Percentiles rank a stretch among this genome's conserved stretches.
These are phyloP conservation scores for Pichia sp. DNA, from an alignment of 1,139 yeast genomes.

Conservation along the genomic window DNA sequence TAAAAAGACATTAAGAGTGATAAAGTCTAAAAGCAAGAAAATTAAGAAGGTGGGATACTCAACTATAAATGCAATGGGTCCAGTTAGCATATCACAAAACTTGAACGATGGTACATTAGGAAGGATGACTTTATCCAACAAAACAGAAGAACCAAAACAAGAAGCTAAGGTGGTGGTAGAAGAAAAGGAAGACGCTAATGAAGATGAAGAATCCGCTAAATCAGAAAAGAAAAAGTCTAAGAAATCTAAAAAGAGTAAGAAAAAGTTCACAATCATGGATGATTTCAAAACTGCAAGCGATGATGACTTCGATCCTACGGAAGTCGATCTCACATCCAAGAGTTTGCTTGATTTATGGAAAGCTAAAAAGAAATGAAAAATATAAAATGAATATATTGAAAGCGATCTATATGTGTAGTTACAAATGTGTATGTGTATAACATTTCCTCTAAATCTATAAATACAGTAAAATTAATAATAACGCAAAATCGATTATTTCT, in stretches of 20 bases:
- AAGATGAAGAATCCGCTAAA: not conserved
- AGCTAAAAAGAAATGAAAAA: slow-evolving; percentile 13
- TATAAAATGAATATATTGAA: not conserved
- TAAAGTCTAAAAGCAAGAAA: slow-evolving; percentile 28
- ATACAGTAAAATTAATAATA: no score
- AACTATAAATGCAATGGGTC: slow-evolving; percentile 18
- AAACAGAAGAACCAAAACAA: not conserved
- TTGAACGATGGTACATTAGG: slow-evolving; percentile 23
- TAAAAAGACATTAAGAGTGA: slow-evolving; percentile 24
- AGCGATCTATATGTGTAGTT: no score
- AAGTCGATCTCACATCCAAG: slow-evolving; percentile 14
- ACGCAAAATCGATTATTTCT: slow-evolving; percentile 10
- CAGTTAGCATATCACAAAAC: not conserved
- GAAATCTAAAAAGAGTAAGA: slow-evolving; percentile 18
- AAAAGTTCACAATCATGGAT: slow-evolving; percentile 19
- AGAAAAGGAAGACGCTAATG: slow-evolving; percentile 4
- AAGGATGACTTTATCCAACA: slow-evolving; percentile 25
- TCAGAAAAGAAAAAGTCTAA: slow-evolving; percentile 22
- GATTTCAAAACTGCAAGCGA: slow-evolving; percentile 8
- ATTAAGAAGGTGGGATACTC: slow-evolving; percentile 50
- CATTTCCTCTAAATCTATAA: not conserved
- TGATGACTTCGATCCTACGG: slow-evolving; percentile 10
- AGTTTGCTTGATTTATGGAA: slow-evolving; percentile 20
- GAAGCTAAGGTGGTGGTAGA: not conserved
- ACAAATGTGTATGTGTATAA: no score